Conservation (phyloP, 1,139 yeast genomes). For the Debaryomycetaceae sp. region DNA sequence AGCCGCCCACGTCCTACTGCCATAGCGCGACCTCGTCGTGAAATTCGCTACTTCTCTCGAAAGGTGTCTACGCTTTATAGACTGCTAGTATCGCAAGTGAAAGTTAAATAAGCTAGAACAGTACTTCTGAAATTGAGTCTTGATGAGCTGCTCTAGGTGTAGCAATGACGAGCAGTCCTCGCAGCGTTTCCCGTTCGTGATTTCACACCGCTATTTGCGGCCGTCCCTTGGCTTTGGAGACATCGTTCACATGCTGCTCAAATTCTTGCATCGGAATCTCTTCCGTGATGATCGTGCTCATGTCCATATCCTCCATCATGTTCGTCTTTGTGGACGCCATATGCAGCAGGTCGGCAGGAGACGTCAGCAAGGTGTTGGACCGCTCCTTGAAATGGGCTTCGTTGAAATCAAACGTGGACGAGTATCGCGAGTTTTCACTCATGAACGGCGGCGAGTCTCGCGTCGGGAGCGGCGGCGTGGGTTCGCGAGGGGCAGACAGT, state of each 20-base stretch:
- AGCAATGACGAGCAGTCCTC: too few relatives aligned
- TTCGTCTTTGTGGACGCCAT: neutral
- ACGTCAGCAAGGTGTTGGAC: slow-evolving; percentile 1
- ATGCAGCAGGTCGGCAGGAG: neutral
- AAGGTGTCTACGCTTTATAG: too few relatives aligned
- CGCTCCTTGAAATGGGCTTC: neutral
- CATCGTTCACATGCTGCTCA: slow-evolving; percentile 5
- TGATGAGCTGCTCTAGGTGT: too few relatives aligned
- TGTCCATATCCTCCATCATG: neutral
- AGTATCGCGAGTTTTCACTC: neutral
- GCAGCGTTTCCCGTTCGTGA: too few relatives aligned
- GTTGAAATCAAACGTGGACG: neutral
- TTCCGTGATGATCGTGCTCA: slow-evolving; percentile 25
- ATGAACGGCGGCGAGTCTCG: neutral
- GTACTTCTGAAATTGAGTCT: too few relatives aligned
- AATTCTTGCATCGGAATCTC: slow-evolving; percentile 42
- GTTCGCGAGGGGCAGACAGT: neutral
- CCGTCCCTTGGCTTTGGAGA: neutral
- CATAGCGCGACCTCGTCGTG: too few relatives aligned
- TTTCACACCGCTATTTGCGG: too few relatives aligned
- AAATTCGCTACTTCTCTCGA: too few relatives aligned
- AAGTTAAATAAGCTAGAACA: too few relatives aligned
- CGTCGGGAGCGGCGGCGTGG: neutral
- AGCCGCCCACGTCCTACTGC: too few relatives aligned
- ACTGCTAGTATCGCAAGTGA: too few relatives aligned